Evolutionary conservation across 192 early-diverging fungal genomes (phyloP), one percentile per base, ranked within the genome.

Genomic region (Backusella liffmaniae): DNA sequence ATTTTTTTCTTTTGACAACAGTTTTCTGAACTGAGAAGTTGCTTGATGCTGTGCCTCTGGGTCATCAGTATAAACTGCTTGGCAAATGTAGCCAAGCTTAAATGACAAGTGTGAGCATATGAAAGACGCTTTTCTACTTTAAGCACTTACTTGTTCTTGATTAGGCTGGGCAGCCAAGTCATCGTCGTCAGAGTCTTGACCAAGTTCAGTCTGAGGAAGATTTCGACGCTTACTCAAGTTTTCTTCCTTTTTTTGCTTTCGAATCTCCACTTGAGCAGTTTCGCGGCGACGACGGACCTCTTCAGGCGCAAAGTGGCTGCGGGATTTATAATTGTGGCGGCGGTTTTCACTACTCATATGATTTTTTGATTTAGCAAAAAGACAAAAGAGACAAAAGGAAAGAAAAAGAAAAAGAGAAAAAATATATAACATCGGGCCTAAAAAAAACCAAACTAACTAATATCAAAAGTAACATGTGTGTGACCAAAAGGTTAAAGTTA

Each of bases 221-320:
- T 98, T 98, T 66, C 98, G 88, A 81, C 96, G 92, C 88, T 99
- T 99, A 73, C 93, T 88, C 51, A 98, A 80, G 26, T 90, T 89
- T 85, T 99, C 98, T 79, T 97, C 96, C 67, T 94, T 91, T 89
- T 98, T 98, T 84, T 97, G 94, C 81, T 96, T 94, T 66, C 98
- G 88, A 82, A 99, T 92, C 86, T 97, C 96, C 12, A 98, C 93
- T 59, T 93, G 91, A 68, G 92, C 92, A 70, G 96, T 96, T 80
- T 97, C 97, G 68, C 98, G 92, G 51, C 96, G 92, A 72, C 96
- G 91, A 66, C 98, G 88, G 67, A 97, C 79, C 79, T 99, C 97
- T 51, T 99, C 98, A 66, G 91, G 82, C 83, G 95, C 93, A 84
- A 98, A 91, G 66, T 86, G 83, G 73, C 92, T 91, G 79, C 94